phyloP scores from a whole-genome alignment of 306 rosid species.

The Cotoneaster glaucophyllus region DNA sequence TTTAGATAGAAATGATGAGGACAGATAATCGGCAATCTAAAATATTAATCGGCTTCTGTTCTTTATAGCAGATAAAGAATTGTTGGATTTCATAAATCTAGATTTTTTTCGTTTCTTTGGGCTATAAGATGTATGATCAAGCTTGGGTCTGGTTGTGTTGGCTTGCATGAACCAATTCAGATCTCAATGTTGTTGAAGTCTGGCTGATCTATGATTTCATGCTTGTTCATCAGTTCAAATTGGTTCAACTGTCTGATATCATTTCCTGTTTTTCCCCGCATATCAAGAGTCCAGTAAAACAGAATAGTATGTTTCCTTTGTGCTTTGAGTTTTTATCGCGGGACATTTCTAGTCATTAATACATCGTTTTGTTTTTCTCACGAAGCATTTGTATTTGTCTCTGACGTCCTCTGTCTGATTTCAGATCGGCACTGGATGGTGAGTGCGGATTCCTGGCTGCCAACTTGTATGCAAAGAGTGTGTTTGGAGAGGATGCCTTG shows the following conservation, averaged over 20 bases:
- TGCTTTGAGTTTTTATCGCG: not conserved
- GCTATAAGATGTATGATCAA: not conserved
- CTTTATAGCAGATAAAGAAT: not conserved
- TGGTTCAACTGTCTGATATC: not conserved
- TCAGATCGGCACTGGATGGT: slow-evolving; percentile 59
- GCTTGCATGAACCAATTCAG: not conserved
- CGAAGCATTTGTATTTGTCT: not conserved
- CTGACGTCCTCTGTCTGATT: not conserved
- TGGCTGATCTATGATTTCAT: not conserved
- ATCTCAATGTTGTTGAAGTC: not conserved
- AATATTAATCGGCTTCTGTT: not conserved
- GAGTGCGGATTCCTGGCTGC: slow-evolving; percentile 67
- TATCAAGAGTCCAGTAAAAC: not conserved
- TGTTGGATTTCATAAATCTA: not conserved
- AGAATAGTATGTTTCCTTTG: not conserved
- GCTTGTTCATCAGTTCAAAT: not conserved
- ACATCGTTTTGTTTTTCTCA: not conserved
- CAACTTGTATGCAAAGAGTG: slow-evolving; percentile 69
- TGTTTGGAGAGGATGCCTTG: slow-evolving; percentile 73
- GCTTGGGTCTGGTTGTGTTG: not conserved
- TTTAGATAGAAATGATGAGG: not conserved
- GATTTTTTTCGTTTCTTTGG: not conserved
- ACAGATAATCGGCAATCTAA: not conserved
- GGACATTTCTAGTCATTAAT: not conserved
- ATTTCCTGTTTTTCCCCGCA: not conserved